A percentile compares a stretch with the other conserved stretches of the same genome.
phyloP scores from a whole-genome alignment of 495 filamentous ascomycete species.

The Penicillium egyptiacum region DNA sequence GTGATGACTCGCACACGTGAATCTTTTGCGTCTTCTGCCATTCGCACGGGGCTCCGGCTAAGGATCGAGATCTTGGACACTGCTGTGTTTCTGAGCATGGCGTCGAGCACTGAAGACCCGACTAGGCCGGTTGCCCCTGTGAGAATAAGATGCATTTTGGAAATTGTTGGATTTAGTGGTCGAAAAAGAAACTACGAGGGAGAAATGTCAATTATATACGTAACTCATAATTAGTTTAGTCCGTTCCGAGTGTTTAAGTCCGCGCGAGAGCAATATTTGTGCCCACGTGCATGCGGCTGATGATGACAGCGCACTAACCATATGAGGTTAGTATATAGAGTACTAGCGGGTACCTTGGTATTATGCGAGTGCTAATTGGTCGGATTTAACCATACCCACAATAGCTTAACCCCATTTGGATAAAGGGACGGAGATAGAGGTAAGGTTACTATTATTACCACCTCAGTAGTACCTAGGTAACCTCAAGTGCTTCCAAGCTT shows the following conservation, averaged over 20 bases:
- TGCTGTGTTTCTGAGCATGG: conserved; percentile 57
- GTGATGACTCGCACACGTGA: conserved; percentile 57
- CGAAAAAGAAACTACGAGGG: not conserved
- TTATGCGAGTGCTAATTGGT: not conserved
- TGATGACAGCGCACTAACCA: not conserved
- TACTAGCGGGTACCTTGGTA: not conserved
- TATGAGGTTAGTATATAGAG: not conserved
- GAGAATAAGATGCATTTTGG: conserved; percentile 67
- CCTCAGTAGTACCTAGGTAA: too few species aligned
- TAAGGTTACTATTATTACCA: too few species aligned
- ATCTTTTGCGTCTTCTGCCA: conserved; percentile 60
- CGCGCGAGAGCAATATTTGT: not conserved
- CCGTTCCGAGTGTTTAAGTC: not conserved
- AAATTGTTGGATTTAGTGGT: not conserved
- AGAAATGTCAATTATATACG: not conserved
- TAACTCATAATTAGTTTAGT: not conserved
- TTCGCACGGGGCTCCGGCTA: conserved; percentile 61
- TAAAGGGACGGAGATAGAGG: not conserved
- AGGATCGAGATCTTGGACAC: conserved; percentile 66
- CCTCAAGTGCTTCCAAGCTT: too few species aligned
- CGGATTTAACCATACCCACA: too few species aligned
- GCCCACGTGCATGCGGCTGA: not conserved
- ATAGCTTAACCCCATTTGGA: not conserved
- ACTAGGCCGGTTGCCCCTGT: conserved; percentile 75
- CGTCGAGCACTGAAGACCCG: conserved; percentile 61